These are phyloP conservation scores for Scheffersomyces lignicola DNA, from an alignment of 1,139 yeast genomes.

Conservation along the genomic window DNA sequence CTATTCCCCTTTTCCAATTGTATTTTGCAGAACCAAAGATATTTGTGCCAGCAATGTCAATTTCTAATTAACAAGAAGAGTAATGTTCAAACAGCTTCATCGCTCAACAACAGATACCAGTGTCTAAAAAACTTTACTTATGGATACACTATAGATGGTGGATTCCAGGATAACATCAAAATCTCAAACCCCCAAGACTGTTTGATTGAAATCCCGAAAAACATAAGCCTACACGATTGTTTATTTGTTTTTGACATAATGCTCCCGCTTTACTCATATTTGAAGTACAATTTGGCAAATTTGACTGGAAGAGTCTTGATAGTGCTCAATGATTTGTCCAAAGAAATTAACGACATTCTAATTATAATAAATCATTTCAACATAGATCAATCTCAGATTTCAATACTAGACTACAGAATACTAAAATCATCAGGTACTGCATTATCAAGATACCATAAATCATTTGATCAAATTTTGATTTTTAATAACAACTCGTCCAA, in stretches of 20 bases:
- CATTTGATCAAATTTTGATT: constrained; percentile 25
- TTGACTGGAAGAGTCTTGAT: constrained; percentile 22
- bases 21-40: constrained; percentile 21
- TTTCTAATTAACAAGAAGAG: constrained; percentile 3
- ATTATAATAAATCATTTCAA: constrained; percentile 32
- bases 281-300: constrained; percentile 17
- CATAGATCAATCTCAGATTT: constrained; percentile 26
- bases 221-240: constrained; percentile 39
- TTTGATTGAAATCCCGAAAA: constrained; percentile 29
- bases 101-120: neutral
- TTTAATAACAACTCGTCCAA: constrained; percentile 10
- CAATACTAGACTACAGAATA: constrained; percentile 26
- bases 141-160: constrained; percentile 42
- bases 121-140: constrained; percentile 30
- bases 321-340: constrained; percentile 26
- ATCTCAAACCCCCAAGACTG: constrained; percentile 26
- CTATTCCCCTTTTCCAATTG: constrained; percentile 41
- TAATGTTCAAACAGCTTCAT: neutral
- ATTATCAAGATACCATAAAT: constrained; percentile 12
- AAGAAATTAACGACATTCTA: constrained; percentile 39
- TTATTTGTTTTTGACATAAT: constrained; percentile 36
- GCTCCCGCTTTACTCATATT: constrained; percentile 34
- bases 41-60: constrained; percentile 26
- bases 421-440: constrained; percentile 12
- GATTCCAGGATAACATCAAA: constrained; percentile 38